A percentile compares a stretch with the other conserved stretches of the same genome.
Conservation (phyloP, 2,329 filamentous ascomycete genomes). For the Simplicillium sp. region DNA sequence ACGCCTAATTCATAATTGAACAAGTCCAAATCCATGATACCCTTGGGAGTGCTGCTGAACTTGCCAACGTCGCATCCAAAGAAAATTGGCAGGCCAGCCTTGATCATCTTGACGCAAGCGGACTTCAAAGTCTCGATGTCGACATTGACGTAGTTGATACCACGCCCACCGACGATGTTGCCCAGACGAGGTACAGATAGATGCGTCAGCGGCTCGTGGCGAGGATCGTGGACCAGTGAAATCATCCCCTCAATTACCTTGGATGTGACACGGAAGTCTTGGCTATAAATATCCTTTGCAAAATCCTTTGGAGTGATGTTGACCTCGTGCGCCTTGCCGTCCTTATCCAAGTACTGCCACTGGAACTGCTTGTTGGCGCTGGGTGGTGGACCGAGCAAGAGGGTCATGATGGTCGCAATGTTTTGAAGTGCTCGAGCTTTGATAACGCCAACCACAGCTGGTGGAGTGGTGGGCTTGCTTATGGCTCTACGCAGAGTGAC, state of each 20-base stretch:
- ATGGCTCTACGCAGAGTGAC: constrained; percentile 57
- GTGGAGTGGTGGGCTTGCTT: constrained; percentile 19
- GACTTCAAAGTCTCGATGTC: constrained; percentile 62
- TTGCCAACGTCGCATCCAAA: constrained; percentile 86
- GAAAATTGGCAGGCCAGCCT: constrained; percentile 71
- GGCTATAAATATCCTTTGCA: constrained; percentile 55
- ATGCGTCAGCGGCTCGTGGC: constrained; percentile 62
- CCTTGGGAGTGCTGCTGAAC: constrained; percentile 56
- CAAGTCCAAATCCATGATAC: constrained; percentile 72
- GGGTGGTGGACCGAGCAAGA: constrained; percentile 74
- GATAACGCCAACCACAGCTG: constrained; percentile 30
- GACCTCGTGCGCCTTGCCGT: constrained; percentile 53
- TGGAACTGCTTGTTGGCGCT: constrained; percentile 58
- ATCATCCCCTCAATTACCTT: constrained; percentile 60
- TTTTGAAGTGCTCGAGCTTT: constrained; percentile 73
- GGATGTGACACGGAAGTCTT: constrained; percentile 47
- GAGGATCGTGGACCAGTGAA: constrained; percentile 77
- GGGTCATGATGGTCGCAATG: constrained; percentile 70
- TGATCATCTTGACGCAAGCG: constrained; percentile 68
- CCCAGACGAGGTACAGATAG: constrained; percentile 72
- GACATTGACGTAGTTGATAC: constrained; percentile 76
- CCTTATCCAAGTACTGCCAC: constrained; percentile 71
- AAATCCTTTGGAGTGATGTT: constrained; percentile 61
- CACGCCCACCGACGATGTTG: constrained; percentile 69
- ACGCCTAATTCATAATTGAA: constrained; percentile 80